Evolutionary conservation across 257 asterid genomes (phyloP).

Genomic region (Vinca minor): DNA sequence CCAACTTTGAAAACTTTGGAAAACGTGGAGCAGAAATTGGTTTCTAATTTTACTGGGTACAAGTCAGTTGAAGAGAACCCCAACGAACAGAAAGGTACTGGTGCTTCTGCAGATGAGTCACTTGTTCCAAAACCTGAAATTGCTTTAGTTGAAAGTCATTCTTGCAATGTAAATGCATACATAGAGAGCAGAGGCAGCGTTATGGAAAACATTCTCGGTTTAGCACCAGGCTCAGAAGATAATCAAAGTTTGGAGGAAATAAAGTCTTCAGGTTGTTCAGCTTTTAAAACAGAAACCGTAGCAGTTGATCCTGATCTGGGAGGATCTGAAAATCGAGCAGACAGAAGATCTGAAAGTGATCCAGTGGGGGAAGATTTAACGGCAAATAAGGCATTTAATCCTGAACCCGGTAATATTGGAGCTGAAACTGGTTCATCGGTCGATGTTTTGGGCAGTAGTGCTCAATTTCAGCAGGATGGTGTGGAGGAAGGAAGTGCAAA

Average conservation of each 20-base stretch:
- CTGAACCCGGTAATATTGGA: background rate
- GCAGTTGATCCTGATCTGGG: conserved; percentile 5
- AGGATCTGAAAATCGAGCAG: background rate
- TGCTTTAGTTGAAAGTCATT: conserved; percentile 1
- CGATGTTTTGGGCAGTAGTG: background rate
- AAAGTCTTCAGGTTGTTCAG: conserved; percentile 7
- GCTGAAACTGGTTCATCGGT: background rate
- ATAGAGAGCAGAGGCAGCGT: conserved; percentile 2
- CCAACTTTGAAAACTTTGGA: conserved; percentile 7
- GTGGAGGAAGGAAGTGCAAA: conserved; percentile 10
- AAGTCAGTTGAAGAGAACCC: conserved; percentile 10
- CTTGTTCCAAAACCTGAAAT: conserved; percentile 16
- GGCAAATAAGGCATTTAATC: background rate
- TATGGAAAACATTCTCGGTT: conserved; percentile 12
- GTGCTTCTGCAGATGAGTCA: conserved; percentile 9
- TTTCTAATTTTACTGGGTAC: conserved; percentile 4
- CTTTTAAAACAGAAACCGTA: conserved; percentile 6
- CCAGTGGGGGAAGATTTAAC: conserved; percentile 5
- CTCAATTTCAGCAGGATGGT: background rate
- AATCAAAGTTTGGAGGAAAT: conserved; percentile 12
- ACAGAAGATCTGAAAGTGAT: background rate
- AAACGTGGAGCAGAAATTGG: background rate
- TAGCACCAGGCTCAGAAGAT: conserved; percentile 8
- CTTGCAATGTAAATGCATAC: conserved; percentile 7
- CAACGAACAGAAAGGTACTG: conserved; percentile 8